Base-by-base conservation (phyloP, 495 filamentous ascomycete species). In the Parathielavia hyrcaniae region DNA sequence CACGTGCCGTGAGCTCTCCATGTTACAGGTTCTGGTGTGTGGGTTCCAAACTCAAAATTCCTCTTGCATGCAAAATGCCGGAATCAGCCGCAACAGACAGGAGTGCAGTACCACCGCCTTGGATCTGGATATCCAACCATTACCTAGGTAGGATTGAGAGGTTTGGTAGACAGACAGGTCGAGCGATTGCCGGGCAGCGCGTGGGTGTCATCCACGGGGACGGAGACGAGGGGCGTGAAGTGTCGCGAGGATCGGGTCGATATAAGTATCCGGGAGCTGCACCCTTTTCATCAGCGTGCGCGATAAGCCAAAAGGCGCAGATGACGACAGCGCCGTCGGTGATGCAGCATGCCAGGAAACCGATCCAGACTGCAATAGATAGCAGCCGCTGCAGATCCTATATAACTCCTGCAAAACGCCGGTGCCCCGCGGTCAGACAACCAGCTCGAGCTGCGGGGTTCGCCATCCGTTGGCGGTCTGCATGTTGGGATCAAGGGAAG, bases 1-100 rank as follows among this genome's bases (percentile, higher is more conserved):
- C 65, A 69, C 66, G 61, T 70, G 67, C 49, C 64, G 52, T 13
- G 62, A 66, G 51, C 52, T 56, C 51, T 62, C 68, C 70, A 73
- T 70, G 35, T 65, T 62, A 67, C 35, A 60, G 23, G 38, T 34
- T 34, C 20, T 9, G 26, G 32, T 17, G 26, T 30, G 26, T 30
- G 46, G 46, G 23, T 8, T 48, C 19, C 20, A 4, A 12, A 9
- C 17, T 14, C 5, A 47, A 26, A 4, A 26, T 17, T 12, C 36
- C 32, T 17, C n/a, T 40, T 40, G 19, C 35, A 52, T 30, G 9
- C 19, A 13, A 52, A 22, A 41, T 36, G 34, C 13, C 35, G 49
- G 9, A 34, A 22, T 52, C 50, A 26, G 50, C 50, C 38, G 39
- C 50, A 34, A 32, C 50, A 43, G 50, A 30, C 22, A 1, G 32